Conservation (phyloP, 371 early-diverging fungal species). For the Rhizopus stolonifer region DNA sequence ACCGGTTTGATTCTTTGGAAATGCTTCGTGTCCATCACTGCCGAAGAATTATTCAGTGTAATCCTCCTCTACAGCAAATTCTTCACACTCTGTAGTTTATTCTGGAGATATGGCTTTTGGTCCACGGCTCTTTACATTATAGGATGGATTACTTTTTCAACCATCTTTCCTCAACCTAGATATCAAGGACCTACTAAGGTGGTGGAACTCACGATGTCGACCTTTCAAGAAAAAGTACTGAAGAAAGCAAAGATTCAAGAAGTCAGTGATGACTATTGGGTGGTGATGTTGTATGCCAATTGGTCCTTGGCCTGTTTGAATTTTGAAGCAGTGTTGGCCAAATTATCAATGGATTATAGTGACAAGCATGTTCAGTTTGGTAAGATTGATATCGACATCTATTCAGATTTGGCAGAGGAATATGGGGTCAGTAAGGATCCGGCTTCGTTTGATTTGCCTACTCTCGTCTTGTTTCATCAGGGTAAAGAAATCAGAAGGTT, state of each 20-base stretch:
- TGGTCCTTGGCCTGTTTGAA: conserved; percentile 54
- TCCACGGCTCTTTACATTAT: conserved; percentile 34
- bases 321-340: conserved; percentile 51
- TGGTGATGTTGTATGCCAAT: conserved; percentile 51
- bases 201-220: conserved; percentile 32
- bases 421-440: conserved; percentile 49
- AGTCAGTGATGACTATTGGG: conserved; percentile 36
- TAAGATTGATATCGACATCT: conserved; percentile 47
- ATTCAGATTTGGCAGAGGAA: conserved; percentile 41
- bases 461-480: conserved; percentile 43
- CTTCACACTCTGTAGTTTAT: conserved; percentile 45
- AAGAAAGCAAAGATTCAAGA: conserved; percentile 21
- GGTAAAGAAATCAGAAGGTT: conserved; percentile 42
- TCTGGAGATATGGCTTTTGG: conserved; percentile 36
- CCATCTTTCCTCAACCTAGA: conserved; percentile 57
- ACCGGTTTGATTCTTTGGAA: conserved; percentile 38
- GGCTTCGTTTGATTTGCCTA: conserved; percentile 52
- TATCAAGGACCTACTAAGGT: conserved; percentile 59
- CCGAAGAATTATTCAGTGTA: conserved; percentile 59
- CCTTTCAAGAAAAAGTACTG: conserved; percentile 24
- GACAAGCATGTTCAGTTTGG: conserved; percentile 42
- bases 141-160: conserved; percentile 52
- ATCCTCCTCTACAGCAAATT: conserved; percentile 57
- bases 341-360: conserved; percentile 39
- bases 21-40: conserved; percentile 41